These are phyloP conservation scores for Septoria petroselini DNA, from an alignment of 2,329 filamentous ascomycete species.

Conservation along the genomic window DNA sequence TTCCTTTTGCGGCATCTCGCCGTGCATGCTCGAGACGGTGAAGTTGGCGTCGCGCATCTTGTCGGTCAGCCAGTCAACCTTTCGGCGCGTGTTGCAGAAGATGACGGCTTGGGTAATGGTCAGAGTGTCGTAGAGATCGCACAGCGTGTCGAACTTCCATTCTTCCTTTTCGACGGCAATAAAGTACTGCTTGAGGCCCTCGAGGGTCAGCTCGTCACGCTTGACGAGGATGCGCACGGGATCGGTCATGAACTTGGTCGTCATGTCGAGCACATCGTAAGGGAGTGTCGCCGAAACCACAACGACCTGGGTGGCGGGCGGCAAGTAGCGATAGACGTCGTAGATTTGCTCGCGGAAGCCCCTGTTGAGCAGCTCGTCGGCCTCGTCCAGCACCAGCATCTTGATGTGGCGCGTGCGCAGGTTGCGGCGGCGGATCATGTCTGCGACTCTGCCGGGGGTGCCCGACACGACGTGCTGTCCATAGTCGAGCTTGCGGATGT, in stretches of 20 bases:
- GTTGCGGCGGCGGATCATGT: conserved; percentile 74
- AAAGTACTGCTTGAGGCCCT: conserved; percentile 98
- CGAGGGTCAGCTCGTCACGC: conserved; percentile 96
- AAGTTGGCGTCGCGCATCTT: conserved; percentile 99
- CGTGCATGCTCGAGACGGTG: conserved; percentile 97
- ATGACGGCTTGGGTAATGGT: conserved; percentile 99
- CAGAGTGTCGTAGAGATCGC: conserved; percentile 96
- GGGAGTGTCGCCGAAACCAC: conserved; percentile 95
- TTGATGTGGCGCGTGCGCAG: conserved; percentile 72
- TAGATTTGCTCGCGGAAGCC: conserved; percentile 99
- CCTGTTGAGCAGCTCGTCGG: conserved; percentile 79
- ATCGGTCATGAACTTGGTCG: conserved; percentile 99
- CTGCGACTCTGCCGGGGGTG: conserved; percentile 91
- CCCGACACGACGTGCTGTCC: conserved; percentile 97
- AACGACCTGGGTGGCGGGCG: conserved; percentile 95
- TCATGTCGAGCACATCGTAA: conserved; percentile 98
- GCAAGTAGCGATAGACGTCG: conserved; percentile 95
- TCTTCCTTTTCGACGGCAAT: conserved; percentile 99
- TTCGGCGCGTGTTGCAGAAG: conserved; percentile 98
- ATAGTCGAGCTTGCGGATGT: conserved; percentile 95
- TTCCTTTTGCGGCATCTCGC: conserved; percentile 98
- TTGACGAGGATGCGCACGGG: conserved; percentile 95
- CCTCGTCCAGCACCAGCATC: conserved; percentile 74
- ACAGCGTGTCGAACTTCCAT: conserved; percentile 99
- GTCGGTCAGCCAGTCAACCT: conserved; percentile 99